Evolutionary conservation across 2,329 filamentous ascomycete species (phyloP).

Genomic region (Fusarium penzigii): DNA sequence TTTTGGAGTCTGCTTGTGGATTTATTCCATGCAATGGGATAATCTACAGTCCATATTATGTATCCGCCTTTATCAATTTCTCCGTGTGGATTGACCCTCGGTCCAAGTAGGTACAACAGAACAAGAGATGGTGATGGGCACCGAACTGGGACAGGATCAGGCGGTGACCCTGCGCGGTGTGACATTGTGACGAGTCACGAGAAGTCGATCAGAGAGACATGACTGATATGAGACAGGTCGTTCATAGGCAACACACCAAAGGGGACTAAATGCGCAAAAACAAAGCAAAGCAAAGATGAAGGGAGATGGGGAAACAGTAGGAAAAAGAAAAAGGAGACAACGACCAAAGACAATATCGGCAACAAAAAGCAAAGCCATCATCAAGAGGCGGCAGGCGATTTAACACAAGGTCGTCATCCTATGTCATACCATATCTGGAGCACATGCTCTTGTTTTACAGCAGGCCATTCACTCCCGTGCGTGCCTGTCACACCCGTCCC

Average conservation of each 20-base stretch:
- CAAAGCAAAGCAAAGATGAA: slow-evolving; percentile 2
- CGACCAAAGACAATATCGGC: neutral
- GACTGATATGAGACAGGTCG: slow-evolving; percentile 14
- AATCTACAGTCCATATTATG: too few relatives aligned
- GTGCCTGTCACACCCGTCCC: too few relatives aligned
- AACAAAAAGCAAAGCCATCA: slow-evolving; percentile 9
- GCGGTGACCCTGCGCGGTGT: slow-evolving; percentile 12
- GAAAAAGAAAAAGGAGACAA: slow-evolving; percentile 5
- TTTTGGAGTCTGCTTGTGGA: neutral
- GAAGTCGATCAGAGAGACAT: slow-evolving; percentile 16
- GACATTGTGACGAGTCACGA: slow-evolving; percentile 22
- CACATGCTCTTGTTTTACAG: slow-evolving; percentile 10
- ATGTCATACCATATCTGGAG: slow-evolving; percentile 29
- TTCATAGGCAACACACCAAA: too few relatives aligned
- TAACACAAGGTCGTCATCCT: slow-evolving; percentile 18
- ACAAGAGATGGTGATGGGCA: slow-evolving; percentile 18
- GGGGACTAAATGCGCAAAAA: slow-evolving; percentile 10
- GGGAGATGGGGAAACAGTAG: slow-evolving; percentile 14
- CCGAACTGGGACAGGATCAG: slow-evolving; percentile 16
- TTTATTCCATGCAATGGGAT: too few relatives aligned
- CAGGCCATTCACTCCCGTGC: too few relatives aligned
- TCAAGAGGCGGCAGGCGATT: too few relatives aligned
- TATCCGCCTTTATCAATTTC: too few relatives aligned
- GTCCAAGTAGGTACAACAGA: slow-evolving; percentile 8
- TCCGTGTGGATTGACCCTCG: neutral